Conservation (phyloP, 1,139 yeast genomes). For the Yamadazyma atlantica region DNA sequence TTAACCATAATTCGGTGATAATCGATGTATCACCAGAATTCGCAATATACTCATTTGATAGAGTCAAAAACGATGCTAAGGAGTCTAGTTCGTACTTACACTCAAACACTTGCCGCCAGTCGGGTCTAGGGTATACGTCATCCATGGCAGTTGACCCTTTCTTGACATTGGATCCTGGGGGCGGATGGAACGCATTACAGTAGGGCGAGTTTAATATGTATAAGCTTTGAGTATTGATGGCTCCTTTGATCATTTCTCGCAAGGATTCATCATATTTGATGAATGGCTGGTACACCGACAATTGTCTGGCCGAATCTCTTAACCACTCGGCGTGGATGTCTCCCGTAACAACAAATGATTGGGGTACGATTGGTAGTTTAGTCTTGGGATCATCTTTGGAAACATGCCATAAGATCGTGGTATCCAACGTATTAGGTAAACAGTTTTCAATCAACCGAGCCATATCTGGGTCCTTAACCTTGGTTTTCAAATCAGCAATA, state of each 20-base stretch:
- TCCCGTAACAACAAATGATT: constrained; percentile 76
- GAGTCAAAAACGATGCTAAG: constrained; percentile 74
- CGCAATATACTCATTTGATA: constrained; percentile 68
- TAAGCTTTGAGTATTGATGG: constrained; percentile 74
- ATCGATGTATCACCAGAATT: constrained; percentile 56
- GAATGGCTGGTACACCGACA: constrained; percentile 72
- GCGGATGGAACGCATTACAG: constrained; percentile 92
- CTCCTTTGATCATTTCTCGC: constrained; percentile 63
- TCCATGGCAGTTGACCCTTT: constrained; percentile 60
- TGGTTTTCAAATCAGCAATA: constrained; percentile 50
- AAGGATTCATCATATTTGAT: constrained; percentile 51
- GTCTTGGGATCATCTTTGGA: constrained; percentile 5
- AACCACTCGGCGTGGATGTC: constrained; percentile 91
- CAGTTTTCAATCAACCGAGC: constrained; percentile 79
- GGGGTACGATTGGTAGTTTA: constrained; percentile 22
- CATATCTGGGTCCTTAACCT: constrained; percentile 61
- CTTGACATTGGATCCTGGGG: constrained; percentile 56
- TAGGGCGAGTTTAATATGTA: constrained; percentile 66
- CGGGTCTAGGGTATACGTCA: constrained; percentile 64
- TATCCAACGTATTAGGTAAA: constrained; percentile 85
- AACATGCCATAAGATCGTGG: constrained; percentile 76
- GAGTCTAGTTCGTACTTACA: constrained; percentile 91
- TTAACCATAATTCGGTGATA: constrained; percentile 54
- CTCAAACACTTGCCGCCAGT: constrained; percentile 75
- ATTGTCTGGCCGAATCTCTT: constrained; percentile 82